Conservation (phyloP, 75 land plant species). For the Larix kaempferi region DNA sequence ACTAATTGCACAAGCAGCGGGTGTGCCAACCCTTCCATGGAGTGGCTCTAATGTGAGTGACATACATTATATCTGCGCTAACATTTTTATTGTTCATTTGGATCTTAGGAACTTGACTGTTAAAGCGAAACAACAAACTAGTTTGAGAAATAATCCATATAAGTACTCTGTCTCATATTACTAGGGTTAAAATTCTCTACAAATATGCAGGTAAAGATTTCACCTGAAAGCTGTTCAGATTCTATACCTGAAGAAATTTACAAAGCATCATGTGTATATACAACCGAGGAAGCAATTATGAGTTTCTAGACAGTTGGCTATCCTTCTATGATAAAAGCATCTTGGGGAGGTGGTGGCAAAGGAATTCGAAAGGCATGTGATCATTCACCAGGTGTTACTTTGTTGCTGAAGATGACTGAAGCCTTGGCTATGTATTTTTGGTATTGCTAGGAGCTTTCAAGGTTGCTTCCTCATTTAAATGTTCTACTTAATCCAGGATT, state of each 20-base stretch:
- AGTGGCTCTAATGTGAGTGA: constrained; percentile 87
- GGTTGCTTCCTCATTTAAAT: neutral
- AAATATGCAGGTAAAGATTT: constrained; percentile 68
- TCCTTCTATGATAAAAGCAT: constrained; percentile 99
- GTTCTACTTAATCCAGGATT: neutral
- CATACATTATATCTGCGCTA: neutral
- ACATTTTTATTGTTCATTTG: constrained; percentile 8
- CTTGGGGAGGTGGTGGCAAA: constrained; percentile 99
- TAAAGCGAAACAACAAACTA: neutral
- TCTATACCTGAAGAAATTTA: constrained; percentile 86
- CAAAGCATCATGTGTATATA: constrained; percentile 81
- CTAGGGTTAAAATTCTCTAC: neutral
- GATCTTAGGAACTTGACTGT: neutral
- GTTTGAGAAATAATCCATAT: neutral
- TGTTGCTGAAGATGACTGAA: neutral
- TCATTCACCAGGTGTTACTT: constrained; percentile 5
- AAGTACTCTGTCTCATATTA: neutral
- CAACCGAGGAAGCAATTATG: constrained; percentile 87
- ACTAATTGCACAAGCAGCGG: constrained; percentile 97
- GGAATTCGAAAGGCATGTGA: constrained; percentile 87
- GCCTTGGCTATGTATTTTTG: neutral
- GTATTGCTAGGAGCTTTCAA: constrained; percentile 1
- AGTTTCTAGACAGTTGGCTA: constrained; percentile 92
- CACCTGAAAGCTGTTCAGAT: constrained; percentile 66
- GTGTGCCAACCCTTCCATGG: constrained; percentile 98